phyloP scores from a whole-genome alignment of 2,329 filamentous ascomycete species.

The Dothistroma septosporum region DNA sequence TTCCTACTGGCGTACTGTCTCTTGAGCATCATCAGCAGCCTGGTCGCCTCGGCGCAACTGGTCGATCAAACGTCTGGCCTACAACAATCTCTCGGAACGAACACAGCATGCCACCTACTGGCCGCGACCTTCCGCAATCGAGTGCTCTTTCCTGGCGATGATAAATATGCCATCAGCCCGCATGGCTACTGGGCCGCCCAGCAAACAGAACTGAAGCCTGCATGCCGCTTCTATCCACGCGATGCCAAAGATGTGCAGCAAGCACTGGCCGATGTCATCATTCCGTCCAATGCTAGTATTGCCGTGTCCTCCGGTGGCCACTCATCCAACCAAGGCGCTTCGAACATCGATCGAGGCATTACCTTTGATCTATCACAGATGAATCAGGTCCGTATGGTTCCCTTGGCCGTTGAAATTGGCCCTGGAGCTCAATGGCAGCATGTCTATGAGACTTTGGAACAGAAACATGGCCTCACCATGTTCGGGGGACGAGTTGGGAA shows the following conservation, averaged over 20 bases:
- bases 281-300: slow-evolving; percentile 21
- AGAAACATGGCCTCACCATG: slow-evolving; percentile 40
- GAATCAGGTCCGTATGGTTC: slow-evolving; percentile 14
- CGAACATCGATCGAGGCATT: slow-evolving; percentile 27
- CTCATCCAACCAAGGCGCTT: slow-evolving; percentile 22
- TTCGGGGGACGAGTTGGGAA: slow-evolving; percentile 42
- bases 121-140: slow-evolving; percentile 10
- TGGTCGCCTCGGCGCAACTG: not conserved
- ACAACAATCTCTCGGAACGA: not conserved
- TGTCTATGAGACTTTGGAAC: slow-evolving; percentile 39
- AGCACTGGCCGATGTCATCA: slow-evolving; percentile 19
- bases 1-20: not conserved
- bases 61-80: not conserved
- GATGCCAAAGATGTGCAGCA: slow-evolving; percentile 17
- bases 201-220: slow-evolving; percentile 10
- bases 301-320: slow-evolving; percentile 29
- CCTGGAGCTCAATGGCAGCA: slow-evolving; percentile 44
- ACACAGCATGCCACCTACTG: slow-evolving; percentile 12
- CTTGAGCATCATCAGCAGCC: not conserved
- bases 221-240: slow-evolving; percentile 19
- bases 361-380: slow-evolving; percentile 27
- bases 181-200: slow-evolving; percentile 12
- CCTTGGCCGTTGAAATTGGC: slow-evolving; percentile 35
- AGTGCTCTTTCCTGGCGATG: slow-evolving; percentile 8
- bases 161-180: slow-evolving; percentile 9